Conservation (phyloP, 352 stramenopile genomes). For the Globisporangium abappressorium region DNA sequence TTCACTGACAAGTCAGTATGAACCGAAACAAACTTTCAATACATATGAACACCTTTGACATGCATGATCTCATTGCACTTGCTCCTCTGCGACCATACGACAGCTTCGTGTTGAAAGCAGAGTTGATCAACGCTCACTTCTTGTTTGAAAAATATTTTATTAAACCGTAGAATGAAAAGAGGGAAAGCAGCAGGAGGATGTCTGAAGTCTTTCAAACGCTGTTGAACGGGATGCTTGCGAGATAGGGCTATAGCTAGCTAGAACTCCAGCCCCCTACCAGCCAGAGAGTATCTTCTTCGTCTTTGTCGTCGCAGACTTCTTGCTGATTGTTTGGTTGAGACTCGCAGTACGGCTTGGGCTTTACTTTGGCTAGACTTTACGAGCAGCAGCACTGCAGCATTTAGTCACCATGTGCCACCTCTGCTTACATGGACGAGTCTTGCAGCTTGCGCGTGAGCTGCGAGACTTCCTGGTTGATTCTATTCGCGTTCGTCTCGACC, state of each 20-base stretch:
- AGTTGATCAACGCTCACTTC: not conserved
- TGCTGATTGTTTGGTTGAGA: not conserved
- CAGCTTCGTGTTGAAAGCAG: not conserved
- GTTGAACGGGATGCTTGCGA: not conserved
- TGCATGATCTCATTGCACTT: not conserved
- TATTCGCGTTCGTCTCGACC: conserved; percentile 72
- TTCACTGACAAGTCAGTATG: not conserved
- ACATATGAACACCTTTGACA: not conserved
- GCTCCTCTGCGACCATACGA: not conserved
- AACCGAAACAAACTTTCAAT: not conserved
- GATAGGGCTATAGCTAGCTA: not conserved
- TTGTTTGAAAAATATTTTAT: conserved; percentile 9
- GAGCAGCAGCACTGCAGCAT: not conserved
- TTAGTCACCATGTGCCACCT: not conserved
- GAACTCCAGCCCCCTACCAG: not conserved
- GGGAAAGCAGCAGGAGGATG: not conserved
- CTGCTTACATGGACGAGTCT: conserved; percentile 50
- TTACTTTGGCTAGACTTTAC: not conserved
- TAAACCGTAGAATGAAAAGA: not conserved
- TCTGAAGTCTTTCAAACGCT: not conserved
- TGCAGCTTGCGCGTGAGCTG: conserved; percentile 70
- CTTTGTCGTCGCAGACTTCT: not conserved
- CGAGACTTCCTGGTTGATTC: conserved; percentile 64
- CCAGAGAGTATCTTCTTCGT: not conserved
- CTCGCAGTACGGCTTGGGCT: not conserved